phyloP scores from a whole-genome alignment of 2,329 filamentous ascomycete species.

The Davidsoniella neocaledoniae region DNA sequence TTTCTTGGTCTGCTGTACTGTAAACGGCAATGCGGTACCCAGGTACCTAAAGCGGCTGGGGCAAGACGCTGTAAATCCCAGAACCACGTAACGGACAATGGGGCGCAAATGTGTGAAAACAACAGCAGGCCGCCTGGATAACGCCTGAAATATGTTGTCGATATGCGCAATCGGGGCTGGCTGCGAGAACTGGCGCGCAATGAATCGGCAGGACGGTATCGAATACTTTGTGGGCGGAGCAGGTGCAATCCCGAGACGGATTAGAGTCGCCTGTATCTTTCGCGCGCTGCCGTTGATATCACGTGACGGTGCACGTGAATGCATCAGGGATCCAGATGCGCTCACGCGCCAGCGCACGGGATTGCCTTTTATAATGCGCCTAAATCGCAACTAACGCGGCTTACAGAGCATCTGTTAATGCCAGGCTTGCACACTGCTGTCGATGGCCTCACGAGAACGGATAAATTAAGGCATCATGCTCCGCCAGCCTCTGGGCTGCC shows the following conservation, averaged over 20 bases:
- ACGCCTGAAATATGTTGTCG: too few relatives aligned
- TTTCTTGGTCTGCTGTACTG: constrained; percentile 3
- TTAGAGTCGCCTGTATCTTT: background rate
- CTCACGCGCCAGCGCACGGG: too few relatives aligned
- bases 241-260: background rate
- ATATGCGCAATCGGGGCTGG: too few relatives aligned
- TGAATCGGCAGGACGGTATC: background rate
- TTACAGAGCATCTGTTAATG: background rate
- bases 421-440: background rate
- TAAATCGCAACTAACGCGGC: background rate
- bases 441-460: background rate
- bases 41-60: constrained; percentile 1
- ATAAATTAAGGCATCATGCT: background rate
- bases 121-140: too few relatives aligned
- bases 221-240: constrained; percentile 3
- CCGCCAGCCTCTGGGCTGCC: too few relatives aligned
- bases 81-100: background rate
- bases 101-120: background rate
- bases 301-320: background rate
- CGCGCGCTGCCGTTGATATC: background rate
- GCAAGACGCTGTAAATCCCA: background rate
- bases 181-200: background rate
- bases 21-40: constrained; percentile 3
- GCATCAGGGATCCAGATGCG: too few relatives aligned
- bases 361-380: background rate